Conservation (phyloP, 208 protist genomes). For the Crithidia mellificae region DNA sequence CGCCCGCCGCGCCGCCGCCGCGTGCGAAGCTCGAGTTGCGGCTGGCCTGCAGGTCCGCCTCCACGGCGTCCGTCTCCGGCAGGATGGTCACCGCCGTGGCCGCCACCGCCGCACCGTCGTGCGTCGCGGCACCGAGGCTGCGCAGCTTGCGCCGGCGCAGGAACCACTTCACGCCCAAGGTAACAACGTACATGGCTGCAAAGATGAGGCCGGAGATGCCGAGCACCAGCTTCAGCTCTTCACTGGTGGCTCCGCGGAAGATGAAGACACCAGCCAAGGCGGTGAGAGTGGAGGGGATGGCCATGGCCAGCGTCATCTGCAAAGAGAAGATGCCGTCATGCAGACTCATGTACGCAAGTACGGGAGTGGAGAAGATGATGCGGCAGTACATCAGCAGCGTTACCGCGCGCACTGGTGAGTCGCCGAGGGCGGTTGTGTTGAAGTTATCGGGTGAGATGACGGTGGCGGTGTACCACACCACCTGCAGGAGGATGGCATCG, state of each 20-base stretch:
- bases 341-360: constrained; percentile 35
- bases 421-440: constrained; percentile 34
- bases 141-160: constrained; percentile 19
- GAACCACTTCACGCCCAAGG: constrained; percentile 19
- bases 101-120: constrained; percentile 1
- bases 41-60: constrained; percentile 12
- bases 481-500: constrained; percentile 47
- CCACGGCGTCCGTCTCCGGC: constrained; percentile 19
- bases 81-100: constrained; percentile 18
- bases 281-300: constrained; percentile 35
- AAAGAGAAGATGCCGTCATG: constrained; percentile 41
- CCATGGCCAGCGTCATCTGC: constrained; percentile 42
- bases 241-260: constrained; percentile 21
- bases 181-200: constrained; percentile 33
- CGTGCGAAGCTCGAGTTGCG: constrained; percentile 11
- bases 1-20: too few species aligned
- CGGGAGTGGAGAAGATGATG: constrained; percentile 35
- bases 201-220: constrained; percentile 48
- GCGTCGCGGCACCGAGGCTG: neutral
- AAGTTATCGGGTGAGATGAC: constrained; percentile 32
- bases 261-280: constrained; percentile 34
- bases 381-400: constrained; percentile 47
- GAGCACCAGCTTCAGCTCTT: constrained; percentile 36
- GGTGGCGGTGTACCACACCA: constrained; percentile 40
- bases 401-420: constrained; percentile 34